Evolutionary conservation across 139 green algal species (phyloP).

Genomic region (Closterium sp.): DNA sequence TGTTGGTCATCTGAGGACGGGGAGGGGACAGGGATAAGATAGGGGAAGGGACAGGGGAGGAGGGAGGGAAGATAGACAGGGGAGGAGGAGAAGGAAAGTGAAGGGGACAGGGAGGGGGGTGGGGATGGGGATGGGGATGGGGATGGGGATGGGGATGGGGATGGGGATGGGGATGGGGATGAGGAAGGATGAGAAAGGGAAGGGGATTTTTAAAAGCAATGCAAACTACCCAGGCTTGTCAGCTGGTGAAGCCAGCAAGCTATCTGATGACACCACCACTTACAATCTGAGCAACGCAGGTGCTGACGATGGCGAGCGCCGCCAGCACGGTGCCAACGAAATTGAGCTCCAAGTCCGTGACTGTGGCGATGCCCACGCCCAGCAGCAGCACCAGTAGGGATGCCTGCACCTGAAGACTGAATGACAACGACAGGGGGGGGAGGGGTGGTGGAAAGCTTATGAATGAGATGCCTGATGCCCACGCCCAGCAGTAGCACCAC

Average conservation of each 20-base stretch:
- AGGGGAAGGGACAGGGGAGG: too few species aligned
- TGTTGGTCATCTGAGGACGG: constrained; percentile 49
- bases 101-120: too few species aligned
- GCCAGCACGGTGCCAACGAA: constrained; percentile 49
- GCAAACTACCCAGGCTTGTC: too few species aligned
- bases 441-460: too few species aligned
- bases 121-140: background rate
- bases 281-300: constrained; percentile 57
- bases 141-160: background rate
- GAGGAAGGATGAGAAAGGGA: background rate
- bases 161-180: background rate
- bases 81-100: too few species aligned
- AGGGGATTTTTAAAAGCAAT: background rate
- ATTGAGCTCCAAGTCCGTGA: constrained; percentile 62
- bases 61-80: too few species aligned
- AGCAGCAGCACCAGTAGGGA: constrained; percentile 34
- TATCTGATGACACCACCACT: background rate
- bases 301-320: constrained; percentile 53
- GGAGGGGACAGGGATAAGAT: background rate
- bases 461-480: constrained; percentile 27
- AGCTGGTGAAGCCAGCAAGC: too few species aligned
- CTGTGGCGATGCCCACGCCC: constrained; percentile 50
- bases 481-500: constrained; percentile 47
- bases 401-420: constrained; percentile 25
- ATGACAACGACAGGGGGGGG: background rate